Conservation (phyloP, 805 yeast species). For the Nakazawaea populi region DNA sequence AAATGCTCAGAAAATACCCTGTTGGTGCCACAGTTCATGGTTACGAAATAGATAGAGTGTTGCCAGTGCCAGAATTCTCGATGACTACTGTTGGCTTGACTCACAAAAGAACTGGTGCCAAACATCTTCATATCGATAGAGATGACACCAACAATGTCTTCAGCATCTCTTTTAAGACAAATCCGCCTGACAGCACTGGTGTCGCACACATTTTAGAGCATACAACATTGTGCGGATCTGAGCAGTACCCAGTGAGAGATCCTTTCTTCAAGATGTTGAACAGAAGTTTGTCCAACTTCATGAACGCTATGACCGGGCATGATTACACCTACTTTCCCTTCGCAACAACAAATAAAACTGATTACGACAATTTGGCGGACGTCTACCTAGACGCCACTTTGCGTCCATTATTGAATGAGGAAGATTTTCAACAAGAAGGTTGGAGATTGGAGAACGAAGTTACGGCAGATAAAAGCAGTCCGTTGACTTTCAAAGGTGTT, state of each 20-base stretch:
- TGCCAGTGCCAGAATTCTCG: slow-evolving; percentile 76
- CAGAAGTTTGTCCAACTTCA: slow-evolving; percentile 88
- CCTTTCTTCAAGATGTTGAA: slow-evolving; percentile 97
- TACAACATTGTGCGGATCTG: slow-evolving; percentile 92
- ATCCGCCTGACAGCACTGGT: slow-evolving; percentile 93
- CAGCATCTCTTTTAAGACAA: slow-evolving; percentile 84
- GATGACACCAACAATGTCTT: slow-evolving; percentile 85
- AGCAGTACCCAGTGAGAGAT: slow-evolving; percentile 88
- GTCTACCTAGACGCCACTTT: slow-evolving; percentile 87
- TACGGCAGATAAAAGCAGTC: slow-evolving; percentile 49
- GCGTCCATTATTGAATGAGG: slow-evolving; percentile 68
- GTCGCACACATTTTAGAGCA: slow-evolving; percentile 96
- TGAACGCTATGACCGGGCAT: slow-evolving; percentile 99
- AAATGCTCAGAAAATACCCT: slow-evolving; percentile 42
- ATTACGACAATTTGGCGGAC: slow-evolving; percentile 75
- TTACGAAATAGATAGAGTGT: slow-evolving; percentile 55
- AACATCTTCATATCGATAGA: slow-evolving; percentile 81
- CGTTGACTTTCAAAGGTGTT: slow-evolving; percentile 83
- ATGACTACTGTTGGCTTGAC: slow-evolving; percentile 68
- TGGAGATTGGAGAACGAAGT: slow-evolving; percentile 87
- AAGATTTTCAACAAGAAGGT: slow-evolving; percentile 93
- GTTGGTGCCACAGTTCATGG: slow-evolving; percentile 62
- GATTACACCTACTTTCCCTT: slow-evolving; percentile 96
- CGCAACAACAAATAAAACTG: slow-evolving; percentile 84
- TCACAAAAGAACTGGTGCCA: slow-evolving; percentile 67